Evolutionary conservation across 768 basidiomycete genomes (phyloP).

Genomic region (Mycena polygramma): DNA sequence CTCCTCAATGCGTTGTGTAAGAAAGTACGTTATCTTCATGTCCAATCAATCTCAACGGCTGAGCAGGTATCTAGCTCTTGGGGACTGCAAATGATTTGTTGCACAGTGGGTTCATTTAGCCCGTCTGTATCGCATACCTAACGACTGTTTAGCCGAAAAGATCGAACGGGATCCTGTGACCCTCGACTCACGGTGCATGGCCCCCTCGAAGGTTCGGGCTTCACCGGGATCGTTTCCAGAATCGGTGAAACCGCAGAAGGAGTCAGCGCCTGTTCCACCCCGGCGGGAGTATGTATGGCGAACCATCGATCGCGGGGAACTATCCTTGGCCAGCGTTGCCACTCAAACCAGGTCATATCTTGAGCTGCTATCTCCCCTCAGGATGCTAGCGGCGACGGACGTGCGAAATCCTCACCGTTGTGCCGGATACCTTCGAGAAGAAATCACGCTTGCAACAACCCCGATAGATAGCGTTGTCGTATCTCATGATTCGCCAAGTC

Average conservation of each 20-base stretch:
- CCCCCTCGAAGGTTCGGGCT: too few relatives aligned
- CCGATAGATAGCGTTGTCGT: constrained; percentile 1
- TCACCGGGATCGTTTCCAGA: background rate
- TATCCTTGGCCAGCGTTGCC: background rate
- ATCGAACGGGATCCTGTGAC: background rate
- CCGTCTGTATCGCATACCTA: too few relatives aligned
- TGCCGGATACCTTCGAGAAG: background rate
- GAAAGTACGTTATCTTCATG: background rate
- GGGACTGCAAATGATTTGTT: background rate
- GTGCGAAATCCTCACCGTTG: background rate
- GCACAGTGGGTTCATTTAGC: background rate
- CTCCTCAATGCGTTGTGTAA: background rate
- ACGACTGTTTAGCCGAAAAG: background rate
- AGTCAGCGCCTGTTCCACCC: too few relatives aligned
- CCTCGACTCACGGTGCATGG: background rate
- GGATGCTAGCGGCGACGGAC: background rate
- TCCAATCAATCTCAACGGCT: too few relatives aligned
- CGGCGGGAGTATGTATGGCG: constrained; percentile 10
- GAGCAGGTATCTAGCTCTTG: background rate
- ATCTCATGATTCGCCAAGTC: background rate
- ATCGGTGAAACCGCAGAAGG: too few relatives aligned
- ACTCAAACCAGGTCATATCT: background rate
- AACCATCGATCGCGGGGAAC: background rate
- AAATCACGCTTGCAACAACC: constrained; percentile 5
- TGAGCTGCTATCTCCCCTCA: background rate